These are phyloP conservation scores for Halophytophthora polymorphica DNA, from an alignment of 352 stramenopile species.

Conservation along the genomic window DNA sequence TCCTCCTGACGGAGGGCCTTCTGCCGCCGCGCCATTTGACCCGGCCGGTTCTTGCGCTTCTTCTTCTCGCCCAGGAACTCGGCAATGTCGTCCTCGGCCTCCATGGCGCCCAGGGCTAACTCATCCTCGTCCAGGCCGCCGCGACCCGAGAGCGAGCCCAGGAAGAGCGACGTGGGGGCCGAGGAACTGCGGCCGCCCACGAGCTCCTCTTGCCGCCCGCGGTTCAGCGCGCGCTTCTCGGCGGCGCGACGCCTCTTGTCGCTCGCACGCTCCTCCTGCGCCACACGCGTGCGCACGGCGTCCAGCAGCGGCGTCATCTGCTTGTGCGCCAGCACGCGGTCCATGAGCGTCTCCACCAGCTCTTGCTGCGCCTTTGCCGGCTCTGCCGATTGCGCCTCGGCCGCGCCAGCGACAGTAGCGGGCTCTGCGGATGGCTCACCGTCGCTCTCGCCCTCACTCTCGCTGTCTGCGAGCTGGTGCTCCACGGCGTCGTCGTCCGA, in stretches of 20 bases:
- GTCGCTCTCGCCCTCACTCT: constrained; percentile 13
- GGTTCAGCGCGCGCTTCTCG: constrained; percentile 67
- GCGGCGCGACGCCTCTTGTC: constrained; percentile 58
- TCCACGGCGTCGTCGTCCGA: constrained; percentile 20
- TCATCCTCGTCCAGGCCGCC: constrained; percentile 30
- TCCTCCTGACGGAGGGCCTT: constrained; percentile 78
- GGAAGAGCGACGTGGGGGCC: constrained; percentile 64
- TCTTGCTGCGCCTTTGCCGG: constrained; percentile 6
- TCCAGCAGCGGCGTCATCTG: constrained; percentile 63
- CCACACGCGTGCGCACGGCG: constrained; percentile 48
- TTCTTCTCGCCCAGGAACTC: constrained; percentile 85
- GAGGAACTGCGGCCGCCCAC: constrained; percentile 62
- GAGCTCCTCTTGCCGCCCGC: constrained; percentile 42
- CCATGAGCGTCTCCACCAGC: constrained; percentile 40
- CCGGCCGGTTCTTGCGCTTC: constrained; percentile 82
- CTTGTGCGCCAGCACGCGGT: constrained; percentile 67
- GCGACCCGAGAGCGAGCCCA: constrained; percentile 66
- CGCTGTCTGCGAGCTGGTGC: constrained; percentile 12
- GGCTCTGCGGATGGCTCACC: constrained; percentile 1
- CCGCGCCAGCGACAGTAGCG: constrained; percentile 1
- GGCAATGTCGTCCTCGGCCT: constrained; percentile 73
- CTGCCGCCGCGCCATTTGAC: constrained; percentile 74
- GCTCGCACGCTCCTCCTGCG: constrained; percentile 48
- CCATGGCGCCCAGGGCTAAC: constrained; percentile 28
- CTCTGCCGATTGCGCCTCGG: constrained; percentile 16